Evolutionary conservation across 225 moss, liverwort and hornwort genomes (phyloP).

Genomic region (Takakia lepidozioides): DNA sequence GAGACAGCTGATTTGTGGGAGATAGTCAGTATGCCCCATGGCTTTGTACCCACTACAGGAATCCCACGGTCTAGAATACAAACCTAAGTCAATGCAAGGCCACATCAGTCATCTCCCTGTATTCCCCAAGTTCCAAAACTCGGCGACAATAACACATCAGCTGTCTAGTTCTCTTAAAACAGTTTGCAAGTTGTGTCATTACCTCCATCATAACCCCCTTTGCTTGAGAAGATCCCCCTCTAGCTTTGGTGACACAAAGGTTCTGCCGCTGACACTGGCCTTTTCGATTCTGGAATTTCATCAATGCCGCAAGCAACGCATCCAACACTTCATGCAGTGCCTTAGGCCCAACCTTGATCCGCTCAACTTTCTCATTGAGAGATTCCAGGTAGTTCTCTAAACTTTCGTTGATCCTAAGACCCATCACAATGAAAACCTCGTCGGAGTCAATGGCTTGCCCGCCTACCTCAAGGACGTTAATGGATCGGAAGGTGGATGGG

Average conservation of each 20-base stretch:
- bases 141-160: too few species aligned
- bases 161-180: too few species aligned
- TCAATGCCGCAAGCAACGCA: conserved; percentile 20
- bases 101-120: too few species aligned
- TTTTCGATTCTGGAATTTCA: neutral
- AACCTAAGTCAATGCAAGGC: too few species aligned
- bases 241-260: too few species aligned
- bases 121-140: too few species aligned
- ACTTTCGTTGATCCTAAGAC: conserved; percentile 8
- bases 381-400: conserved; percentile 16
- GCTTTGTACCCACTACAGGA: too few species aligned
- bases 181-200: too few species aligned
- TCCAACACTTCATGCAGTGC: conserved; percentile 27
- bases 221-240: conserved; percentile 4
- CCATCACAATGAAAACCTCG: conserved; percentile 35
- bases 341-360: conserved; percentile 9
- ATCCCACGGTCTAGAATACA: too few species aligned
- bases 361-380: conserved; percentile 34
- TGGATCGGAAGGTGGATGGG: conserved; percentile 26
- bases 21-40: too few species aligned
- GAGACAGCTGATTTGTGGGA: too few species aligned
- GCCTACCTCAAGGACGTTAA: neutral
- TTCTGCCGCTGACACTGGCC: too few species aligned
- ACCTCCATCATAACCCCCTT: conserved; percentile 10
- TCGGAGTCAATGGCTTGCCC: neutral